Conservation (phyloP, 495 filamentous ascomycete genomes). For the Neurospora sp. region DNA sequence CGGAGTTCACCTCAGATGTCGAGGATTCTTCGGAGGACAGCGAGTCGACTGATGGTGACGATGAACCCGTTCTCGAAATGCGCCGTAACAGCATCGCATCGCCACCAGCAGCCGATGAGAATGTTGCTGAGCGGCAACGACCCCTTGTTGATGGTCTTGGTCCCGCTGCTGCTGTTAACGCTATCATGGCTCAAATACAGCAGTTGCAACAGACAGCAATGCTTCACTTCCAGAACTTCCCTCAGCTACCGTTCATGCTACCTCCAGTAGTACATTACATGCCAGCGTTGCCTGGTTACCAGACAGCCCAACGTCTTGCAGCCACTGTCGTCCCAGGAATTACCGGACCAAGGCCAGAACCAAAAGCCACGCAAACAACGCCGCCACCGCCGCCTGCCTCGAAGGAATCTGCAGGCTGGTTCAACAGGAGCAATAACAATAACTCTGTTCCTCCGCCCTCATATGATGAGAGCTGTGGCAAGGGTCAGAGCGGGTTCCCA, state of each 20-base stretch:
- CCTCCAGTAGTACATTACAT: slow-evolving; percentile 32
- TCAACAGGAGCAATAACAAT: not conserved
- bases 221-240: slow-evolving; percentile 26
- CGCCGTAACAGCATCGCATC: slow-evolving; percentile 15
- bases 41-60: slow-evolving; percentile 25
- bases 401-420: slow-evolving; percentile 48
- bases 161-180: slow-evolving; percentile 54
- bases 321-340: slow-evolving; percentile 56
- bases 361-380: slow-evolving; percentile 20
- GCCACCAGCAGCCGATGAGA: not conserved
- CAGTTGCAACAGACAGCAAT: slow-evolving; percentile 63
- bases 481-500: slow-evolving; percentile 20
- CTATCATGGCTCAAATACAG: slow-evolving; percentile 69
- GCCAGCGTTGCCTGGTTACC: slow-evolving; percentile 60
- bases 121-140: slow-evolving; percentile 18
- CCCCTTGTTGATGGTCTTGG: slow-evolving; percentile 27
- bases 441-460: slow-evolving; percentile 51
- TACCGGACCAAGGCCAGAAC: slow-evolving; percentile 27
- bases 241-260: slow-evolving; percentile 14
- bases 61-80: slow-evolving; percentile 27
- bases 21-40: slow-evolving; percentile 11
- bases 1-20: slow-evolving; percentile 21
- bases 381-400: slow-evolving; percentile 26
- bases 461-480: slow-evolving; percentile 72
- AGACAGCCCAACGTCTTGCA: slow-evolving; percentile 63